These are phyloP conservation scores for Mucor mucedo DNA, from an alignment of 371 early-diverging fungal genomes.

Conservation along the genomic window DNA sequence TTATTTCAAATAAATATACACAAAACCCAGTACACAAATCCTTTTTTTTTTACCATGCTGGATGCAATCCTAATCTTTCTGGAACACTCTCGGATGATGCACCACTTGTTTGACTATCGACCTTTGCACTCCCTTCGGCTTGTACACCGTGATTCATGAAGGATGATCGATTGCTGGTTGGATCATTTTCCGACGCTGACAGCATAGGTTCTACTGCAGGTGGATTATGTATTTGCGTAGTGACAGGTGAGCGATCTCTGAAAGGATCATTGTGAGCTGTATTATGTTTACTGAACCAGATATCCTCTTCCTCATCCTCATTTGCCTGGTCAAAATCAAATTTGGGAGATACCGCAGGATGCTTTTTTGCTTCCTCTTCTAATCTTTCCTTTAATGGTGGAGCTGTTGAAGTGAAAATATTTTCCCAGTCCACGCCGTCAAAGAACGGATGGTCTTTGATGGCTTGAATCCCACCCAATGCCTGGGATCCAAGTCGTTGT, in stretches of 20 bases:
- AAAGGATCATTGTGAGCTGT: not conserved
- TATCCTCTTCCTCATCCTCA: constrained; percentile 31
- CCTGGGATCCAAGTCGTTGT: constrained; percentile 70
- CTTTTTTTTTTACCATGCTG: constrained; percentile 35
- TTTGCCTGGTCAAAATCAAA: constrained; percentile 12
- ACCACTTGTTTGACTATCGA: constrained; percentile 12
- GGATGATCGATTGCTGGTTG: not conserved
- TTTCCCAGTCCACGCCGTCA: constrained; percentile 82
- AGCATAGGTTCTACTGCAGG: not conserved
- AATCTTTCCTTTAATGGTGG: constrained; percentile 36
- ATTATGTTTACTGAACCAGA: constrained; percentile 32
- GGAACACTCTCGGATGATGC: constrained; percentile 11
- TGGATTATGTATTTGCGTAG: not conserved
- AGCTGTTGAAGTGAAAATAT: constrained; percentile 52
- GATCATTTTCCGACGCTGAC: not conserved
- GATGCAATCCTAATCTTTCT: constrained; percentile 38
- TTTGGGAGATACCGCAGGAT: constrained; percentile 26
- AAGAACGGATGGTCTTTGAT: constrained; percentile 93
- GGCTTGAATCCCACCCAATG: constrained; percentile 66
- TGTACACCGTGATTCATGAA: not conserved
- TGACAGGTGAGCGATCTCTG: not conserved
- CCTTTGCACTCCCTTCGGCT: not conserved
- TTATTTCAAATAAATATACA: not conserved
- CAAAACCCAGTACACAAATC: not conserved
- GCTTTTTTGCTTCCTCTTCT: constrained; percentile 28